Conservation (phyloP, 1,139 yeast species). For the Kurtzmaniella quercitrusa region DNA sequence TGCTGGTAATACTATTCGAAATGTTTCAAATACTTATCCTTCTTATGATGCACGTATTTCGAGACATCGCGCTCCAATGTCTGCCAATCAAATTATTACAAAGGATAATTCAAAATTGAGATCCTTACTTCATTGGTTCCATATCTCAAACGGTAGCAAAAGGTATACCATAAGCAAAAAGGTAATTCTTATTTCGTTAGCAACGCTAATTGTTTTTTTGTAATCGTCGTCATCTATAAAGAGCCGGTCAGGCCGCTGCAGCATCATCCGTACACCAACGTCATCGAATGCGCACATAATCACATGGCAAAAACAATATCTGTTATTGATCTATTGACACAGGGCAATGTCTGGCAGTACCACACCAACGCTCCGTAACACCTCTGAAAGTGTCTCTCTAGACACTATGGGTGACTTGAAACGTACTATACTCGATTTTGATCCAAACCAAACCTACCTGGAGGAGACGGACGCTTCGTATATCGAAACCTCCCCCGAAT, state of each 20-base stretch:
- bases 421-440: conserved; percentile 23
- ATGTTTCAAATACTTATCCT: too few relatives aligned
- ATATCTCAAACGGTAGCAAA: background rate
- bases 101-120: background rate
- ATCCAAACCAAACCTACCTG: conserved; percentile 28
- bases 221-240: background rate
- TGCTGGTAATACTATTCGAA: too few relatives aligned
- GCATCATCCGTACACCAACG: background rate
- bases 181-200: background rate
- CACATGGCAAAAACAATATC: conserved; percentile 1
- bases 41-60: too few relatives aligned
- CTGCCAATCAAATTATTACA: too few relatives aligned
- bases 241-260: background rate
- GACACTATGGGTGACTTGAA: background rate
- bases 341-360: background rate
- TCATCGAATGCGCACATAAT: background rate
- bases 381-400: background rate
- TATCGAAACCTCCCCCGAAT: conserved; percentile 20
- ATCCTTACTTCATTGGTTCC: background rate
- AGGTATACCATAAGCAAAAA: background rate
- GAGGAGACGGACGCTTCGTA: conserved; percentile 40
- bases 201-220: background rate
- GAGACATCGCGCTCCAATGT: too few relatives aligned
- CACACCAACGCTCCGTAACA: background rate
- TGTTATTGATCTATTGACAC: background rate